Conservation (phyloP, 2,329 filamentous ascomycete species). For the Eutypella sp. region DNA sequence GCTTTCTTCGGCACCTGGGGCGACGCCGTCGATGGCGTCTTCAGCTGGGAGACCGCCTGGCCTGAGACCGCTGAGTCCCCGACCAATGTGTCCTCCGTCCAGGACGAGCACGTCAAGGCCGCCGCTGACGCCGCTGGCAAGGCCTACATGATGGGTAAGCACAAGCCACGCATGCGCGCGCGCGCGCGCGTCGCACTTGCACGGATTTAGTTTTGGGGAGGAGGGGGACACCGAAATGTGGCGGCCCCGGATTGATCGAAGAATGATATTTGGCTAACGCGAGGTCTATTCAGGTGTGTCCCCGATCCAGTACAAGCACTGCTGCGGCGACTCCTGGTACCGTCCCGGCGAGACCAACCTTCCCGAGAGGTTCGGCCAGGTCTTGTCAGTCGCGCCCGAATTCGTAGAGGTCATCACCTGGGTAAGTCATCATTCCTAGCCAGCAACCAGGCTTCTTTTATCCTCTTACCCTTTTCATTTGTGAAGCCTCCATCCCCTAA, state of each 20-base stretch:
- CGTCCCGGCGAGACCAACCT: slow-evolving; percentile 29
- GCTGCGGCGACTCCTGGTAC: slow-evolving; percentile 26
- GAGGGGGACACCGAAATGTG: no score
- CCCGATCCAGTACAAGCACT: slow-evolving; percentile 28
- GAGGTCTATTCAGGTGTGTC: slow-evolving; percentile 17
- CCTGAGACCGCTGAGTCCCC: slow-evolving; percentile 19
- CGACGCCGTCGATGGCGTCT: slow-evolving; percentile 28
- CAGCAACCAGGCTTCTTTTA: slow-evolving; percentile 3
- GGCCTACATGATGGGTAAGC: slow-evolving; percentile 30
- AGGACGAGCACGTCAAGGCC: slow-evolving; percentile 17
- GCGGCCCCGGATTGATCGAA: no score
- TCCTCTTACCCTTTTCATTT: background rate
- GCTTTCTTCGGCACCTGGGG: slow-evolving; percentile 26
- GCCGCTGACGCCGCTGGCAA: slow-evolving; percentile 21
- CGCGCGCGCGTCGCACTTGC: no score
- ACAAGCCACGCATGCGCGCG: no score
- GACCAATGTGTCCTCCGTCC: slow-evolving; percentile 21
- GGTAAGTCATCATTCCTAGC: slow-evolving; percentile 7
- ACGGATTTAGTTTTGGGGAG: background rate
- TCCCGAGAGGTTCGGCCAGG: slow-evolving; percentile 30
- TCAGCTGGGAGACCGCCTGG: slow-evolving; percentile 35
- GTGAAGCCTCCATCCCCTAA: no score
- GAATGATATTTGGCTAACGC: slow-evolving; percentile 6
- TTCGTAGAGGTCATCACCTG: slow-evolving; percentile 31
- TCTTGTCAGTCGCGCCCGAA: slow-evolving; percentile 26